Percentiles rank a stretch among this genome's conserved stretches.
phyloP scores from a whole-genome alignment of 2,329 filamentous ascomycete genomes.

The Arthrinium phaeospermum region DNA sequence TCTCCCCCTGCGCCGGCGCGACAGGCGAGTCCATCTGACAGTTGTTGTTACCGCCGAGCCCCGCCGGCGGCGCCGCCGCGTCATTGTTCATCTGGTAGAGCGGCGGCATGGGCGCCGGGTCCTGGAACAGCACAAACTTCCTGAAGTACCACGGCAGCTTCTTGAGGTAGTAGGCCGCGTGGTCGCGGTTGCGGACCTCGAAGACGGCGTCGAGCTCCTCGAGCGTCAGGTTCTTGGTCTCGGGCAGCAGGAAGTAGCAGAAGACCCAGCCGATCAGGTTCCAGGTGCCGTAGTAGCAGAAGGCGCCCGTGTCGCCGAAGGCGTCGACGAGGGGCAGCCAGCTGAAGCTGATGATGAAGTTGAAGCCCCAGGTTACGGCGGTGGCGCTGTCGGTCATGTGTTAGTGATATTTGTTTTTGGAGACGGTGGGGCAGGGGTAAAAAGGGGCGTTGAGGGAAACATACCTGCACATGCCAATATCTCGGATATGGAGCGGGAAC shows the following conservation, averaged over 20 bases:
- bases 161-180: slow-evolving; percentile 23
- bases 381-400: neutral
- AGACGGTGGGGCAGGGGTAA: no score
- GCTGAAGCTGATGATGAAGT: slow-evolving; percentile 41
- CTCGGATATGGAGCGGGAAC: slow-evolving; percentile 66
- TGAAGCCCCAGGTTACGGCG: slow-evolving; percentile 20
- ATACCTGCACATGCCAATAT: slow-evolving; percentile 56
- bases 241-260: slow-evolving; percentile 44
- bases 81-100: slow-evolving; percentile 22
- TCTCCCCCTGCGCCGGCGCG: slow-evolving; percentile 12
- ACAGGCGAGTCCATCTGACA: slow-evolving; percentile 20
- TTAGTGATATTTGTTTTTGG: neutral
- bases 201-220: slow-evolving; percentile 44
- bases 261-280: slow-evolving; percentile 51
- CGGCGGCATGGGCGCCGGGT: slow-evolving; percentile 20
- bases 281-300: slow-evolving; percentile 52
- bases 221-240: slow-evolving; percentile 43
- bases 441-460: neutral
- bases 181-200: slow-evolving; percentile 22
- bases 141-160: slow-evolving; percentile 26
- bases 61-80: no score
- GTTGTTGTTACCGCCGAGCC: no score
- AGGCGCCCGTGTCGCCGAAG: slow-evolving; percentile 50
- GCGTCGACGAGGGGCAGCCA: slow-evolving; percentile 49
- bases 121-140: slow-evolving; percentile 22